phyloP scores from a whole-genome alignment of 225 moss, liverwort and hornwort genomes.

The Physcomitrium patens region DNA sequence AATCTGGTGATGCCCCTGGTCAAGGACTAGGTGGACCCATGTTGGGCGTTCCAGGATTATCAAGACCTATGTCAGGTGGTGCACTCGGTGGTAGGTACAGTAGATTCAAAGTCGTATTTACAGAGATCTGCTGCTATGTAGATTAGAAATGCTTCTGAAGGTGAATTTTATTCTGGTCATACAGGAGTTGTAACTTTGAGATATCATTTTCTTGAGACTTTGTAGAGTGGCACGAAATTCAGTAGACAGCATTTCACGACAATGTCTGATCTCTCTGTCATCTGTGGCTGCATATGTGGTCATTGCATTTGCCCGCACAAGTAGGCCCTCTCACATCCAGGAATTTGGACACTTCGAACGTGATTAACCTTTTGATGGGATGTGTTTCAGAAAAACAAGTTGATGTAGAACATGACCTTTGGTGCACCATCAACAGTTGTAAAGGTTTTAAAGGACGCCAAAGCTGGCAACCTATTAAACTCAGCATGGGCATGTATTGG shows the following conservation, averaged over 20 bases:
- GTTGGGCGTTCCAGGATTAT: conserved; percentile 42
- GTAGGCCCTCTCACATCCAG: conserved; percentile 23
- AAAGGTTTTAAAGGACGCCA: no score
- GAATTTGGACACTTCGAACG: conserved; percentile 40
- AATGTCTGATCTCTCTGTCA: conserved; percentile 41
- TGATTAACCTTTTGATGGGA: conserved; percentile 35
- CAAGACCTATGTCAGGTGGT: conserved; percentile 46
- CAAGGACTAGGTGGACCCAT: conserved; percentile 29
- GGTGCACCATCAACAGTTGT: no score
- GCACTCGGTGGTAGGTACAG: conserved; percentile 46
- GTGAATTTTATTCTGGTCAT: conserved; percentile 30
- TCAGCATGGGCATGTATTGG: no score
- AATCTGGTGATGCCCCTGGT: conserved; percentile 6
- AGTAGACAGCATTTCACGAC: conserved; percentile 44
- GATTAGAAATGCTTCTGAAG: conserved; percentile 37
- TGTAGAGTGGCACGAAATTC: conserved; percentile 23
- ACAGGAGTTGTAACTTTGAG: conserved; percentile 31
- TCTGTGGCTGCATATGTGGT: conserved; percentile 38
- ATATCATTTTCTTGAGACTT: conserved; percentile 26
- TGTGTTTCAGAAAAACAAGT: no score
- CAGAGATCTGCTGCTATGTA: conserved; percentile 33
- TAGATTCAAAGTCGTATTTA: conserved; percentile 47
- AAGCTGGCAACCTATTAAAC: no score
- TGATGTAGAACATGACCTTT: no score
- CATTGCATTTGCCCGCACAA: conserved; percentile 20